phyloP scores from a whole-genome alignment of 2,329 filamentous ascomycete species.

The Cercospora sp. region DNA sequence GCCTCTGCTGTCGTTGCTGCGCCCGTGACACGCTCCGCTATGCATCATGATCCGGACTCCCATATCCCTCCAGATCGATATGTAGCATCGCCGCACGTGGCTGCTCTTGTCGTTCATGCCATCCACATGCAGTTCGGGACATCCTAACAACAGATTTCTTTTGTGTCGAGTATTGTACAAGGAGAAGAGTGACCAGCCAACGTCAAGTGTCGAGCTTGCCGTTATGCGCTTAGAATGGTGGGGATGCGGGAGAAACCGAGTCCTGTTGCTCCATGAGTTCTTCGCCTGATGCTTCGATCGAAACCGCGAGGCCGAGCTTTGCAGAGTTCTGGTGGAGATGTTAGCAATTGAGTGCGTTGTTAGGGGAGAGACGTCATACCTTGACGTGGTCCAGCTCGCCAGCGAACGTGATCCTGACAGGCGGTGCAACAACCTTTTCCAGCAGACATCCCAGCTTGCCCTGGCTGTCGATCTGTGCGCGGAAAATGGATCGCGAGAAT shows the following conservation, averaged over 20 bases:
- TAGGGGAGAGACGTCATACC: slow-evolving; percentile 57
- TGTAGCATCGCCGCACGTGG: slow-evolving; percentile 11
- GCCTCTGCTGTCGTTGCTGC: not conserved
- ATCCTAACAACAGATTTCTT: slow-evolving; percentile 4
- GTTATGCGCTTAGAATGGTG: slow-evolving; percentile 35
- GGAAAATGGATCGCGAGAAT: slow-evolving; percentile 92
- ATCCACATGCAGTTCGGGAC: slow-evolving; percentile 9
- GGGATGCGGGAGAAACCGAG: slow-evolving; percentile 49
- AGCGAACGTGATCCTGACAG: slow-evolving; percentile 90
- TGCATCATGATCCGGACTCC: slow-evolving; percentile 11
- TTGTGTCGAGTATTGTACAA: slow-evolving; percentile 27
- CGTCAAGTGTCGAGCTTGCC: not conserved
- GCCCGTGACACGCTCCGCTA: slow-evolving; percentile 7
- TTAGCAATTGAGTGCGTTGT: not conserved
- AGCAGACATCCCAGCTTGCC: slow-evolving; percentile 90
- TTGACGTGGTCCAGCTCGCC: slow-evolving; percentile 95
- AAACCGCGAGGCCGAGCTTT: slow-evolving; percentile 92
- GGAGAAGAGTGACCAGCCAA: slow-evolving; percentile 25
- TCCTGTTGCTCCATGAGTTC: slow-evolving; percentile 81
- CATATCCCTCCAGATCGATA: not conserved
- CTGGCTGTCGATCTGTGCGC: slow-evolving; percentile 91
- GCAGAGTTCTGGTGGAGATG: slow-evolving; percentile 71
- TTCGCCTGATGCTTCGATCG: slow-evolving; percentile 80
- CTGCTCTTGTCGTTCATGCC: slow-evolving; percentile 10
- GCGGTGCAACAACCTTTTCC: slow-evolving; percentile 92